These are phyloP conservation scores for Geotrichum australiense DNA, from an alignment of 1,139 yeast genomes.

Conservation along the genomic window DNA sequence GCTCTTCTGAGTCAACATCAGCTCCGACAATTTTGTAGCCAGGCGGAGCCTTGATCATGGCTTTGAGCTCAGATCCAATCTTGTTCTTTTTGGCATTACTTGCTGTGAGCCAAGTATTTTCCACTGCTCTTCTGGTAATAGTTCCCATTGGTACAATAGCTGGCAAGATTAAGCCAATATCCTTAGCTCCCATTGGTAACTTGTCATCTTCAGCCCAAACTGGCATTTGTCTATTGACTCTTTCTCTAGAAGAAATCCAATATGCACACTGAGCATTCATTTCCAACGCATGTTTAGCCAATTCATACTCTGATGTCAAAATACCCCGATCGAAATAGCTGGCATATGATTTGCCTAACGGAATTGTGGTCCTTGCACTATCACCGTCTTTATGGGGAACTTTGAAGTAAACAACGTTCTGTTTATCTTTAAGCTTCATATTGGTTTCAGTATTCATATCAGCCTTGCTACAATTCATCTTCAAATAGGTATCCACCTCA, in stretches of 20 bases:
- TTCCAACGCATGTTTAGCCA: constrained; percentile 71
- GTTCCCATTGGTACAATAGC: constrained; percentile 91
- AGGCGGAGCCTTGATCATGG: constrained; percentile 77
- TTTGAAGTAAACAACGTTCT: constrained; percentile 41
- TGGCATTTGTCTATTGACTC: constrained; percentile 81
- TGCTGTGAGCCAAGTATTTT: constrained; percentile 96
- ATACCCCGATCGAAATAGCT: constrained; percentile 67
- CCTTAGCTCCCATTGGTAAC: constrained; percentile 29
- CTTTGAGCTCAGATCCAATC: constrained; percentile 89
- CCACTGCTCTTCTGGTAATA: constrained; percentile 92
- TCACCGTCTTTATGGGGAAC: constrained; percentile 94
- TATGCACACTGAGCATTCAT: constrained; percentile 78
- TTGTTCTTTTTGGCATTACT: constrained; percentile 82
- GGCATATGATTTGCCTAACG: constrained; percentile 71
- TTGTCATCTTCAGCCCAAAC: constrained; percentile 42
- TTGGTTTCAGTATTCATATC: constrained; percentile 36
- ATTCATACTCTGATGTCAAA: constrained; percentile 60
- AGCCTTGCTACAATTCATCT: constrained; percentile 46
- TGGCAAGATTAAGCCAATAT: constrained; percentile 75
- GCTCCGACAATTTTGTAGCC: constrained; percentile 96
- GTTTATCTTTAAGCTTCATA: constrained; percentile 24
- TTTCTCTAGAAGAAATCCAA: constrained; percentile 86
- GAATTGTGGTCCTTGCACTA: constrained; percentile 61
- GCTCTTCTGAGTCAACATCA: constrained; percentile 92
- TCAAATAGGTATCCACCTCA: constrained; percentile 38